Evolutionary conservation across 805 yeast genomes (phyloP).

Genomic region (Candida gorgasii): DNA sequence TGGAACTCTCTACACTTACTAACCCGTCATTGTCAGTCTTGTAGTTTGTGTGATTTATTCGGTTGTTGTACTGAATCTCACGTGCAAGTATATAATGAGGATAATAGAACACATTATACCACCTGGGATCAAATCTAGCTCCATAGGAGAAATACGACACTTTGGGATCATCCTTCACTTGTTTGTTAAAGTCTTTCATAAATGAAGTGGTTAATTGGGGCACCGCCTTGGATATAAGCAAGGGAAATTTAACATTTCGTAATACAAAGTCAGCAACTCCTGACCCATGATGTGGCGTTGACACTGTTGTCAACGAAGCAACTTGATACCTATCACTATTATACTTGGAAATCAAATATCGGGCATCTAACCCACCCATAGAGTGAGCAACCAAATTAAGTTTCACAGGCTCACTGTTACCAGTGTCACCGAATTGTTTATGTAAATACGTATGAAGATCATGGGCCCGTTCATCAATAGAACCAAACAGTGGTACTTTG

Average conservation of each 20-base stretch:
- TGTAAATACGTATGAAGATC: constrained; percentile 54
- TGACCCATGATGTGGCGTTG: constrained; percentile 89
- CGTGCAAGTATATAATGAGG: constrained; percentile 64
- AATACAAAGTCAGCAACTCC: constrained; percentile 74
- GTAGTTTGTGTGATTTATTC: constrained; percentile 3
- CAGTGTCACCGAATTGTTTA: constrained; percentile 21
- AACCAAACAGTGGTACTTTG: constrained; percentile 80
- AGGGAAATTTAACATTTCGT: constrained; percentile 24
- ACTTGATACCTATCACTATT: constrained; percentile 54
- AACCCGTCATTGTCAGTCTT: constrained; percentile 68
- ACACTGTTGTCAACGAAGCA: constrained; percentile 75
- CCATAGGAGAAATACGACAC: constrained; percentile 85
- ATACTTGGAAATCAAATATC: constrained; percentile 64
- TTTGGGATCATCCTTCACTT: constrained; percentile 52
- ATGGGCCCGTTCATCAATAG: constrained; percentile 67
- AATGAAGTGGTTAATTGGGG: constrained; percentile 63
- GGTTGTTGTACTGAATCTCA: constrained; percentile 2
- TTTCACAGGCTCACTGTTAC: constrained; percentile 34
- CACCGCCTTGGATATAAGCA: constrained; percentile 40
- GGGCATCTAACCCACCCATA: constrained; percentile 90
- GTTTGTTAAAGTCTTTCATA: constrained; percentile 54
- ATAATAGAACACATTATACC: constrained; percentile 59
- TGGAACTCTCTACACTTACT: constrained; percentile 74
- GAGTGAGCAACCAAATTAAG: constrained; percentile 85
- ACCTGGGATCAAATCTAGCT: constrained; percentile 63